phyloP scores from a whole-genome alignment of 1,284 basidiomycete species.

The Moesziomyces globuligerus region DNA sequence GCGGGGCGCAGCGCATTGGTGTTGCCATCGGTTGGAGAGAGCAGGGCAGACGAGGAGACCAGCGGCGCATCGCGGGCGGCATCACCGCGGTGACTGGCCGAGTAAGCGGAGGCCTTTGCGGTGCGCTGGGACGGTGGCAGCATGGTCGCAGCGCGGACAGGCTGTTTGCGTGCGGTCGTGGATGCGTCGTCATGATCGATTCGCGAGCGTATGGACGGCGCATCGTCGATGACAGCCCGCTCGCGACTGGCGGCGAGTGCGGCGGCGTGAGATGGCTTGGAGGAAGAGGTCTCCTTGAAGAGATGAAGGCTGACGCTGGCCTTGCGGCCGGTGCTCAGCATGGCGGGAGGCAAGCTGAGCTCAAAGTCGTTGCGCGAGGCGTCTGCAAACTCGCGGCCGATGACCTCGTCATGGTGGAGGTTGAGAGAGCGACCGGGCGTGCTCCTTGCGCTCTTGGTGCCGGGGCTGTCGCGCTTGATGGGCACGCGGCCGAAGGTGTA shows the following conservation, averaged over 20 bases:
- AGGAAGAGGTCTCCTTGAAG: conserved; percentile 61
- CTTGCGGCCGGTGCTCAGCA: conserved; percentile 59
- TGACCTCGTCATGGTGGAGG: conserved; percentile 20
- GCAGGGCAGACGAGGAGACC: conserved; percentile 3
- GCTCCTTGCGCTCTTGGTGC: conserved; percentile 43
- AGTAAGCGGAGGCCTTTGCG: conserved; percentile 5
- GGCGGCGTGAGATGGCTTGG: conserved; percentile 29
- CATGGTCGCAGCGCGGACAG: conserved; percentile 18
- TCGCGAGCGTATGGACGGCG: conserved; percentile 2
- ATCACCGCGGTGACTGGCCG: conserved; percentile 2
- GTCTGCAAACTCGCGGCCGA: conserved; percentile 22
- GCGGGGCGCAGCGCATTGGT: conserved; percentile 21
- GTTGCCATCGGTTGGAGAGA: conserved; percentile 4
- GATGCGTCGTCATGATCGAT: conserved; percentile 9
- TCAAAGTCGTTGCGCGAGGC: conserved; percentile 31
- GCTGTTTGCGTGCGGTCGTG: conserved; percentile 12
- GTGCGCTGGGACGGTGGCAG: conserved; percentile 14
- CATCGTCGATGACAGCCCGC: conserved; percentile 22
- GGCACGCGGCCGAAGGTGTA: conserved; percentile 30
- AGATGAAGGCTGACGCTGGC: conserved; percentile 59
- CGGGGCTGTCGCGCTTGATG: conserved; percentile 35
- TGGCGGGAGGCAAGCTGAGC: conserved; percentile 47
- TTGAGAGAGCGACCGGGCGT: conserved; percentile 43
- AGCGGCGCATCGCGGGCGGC: neutral
- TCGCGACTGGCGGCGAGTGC: conserved; percentile 25